These are phyloP conservation scores for Candida frijolesensis DNA, from an alignment of 1,139 yeast species.

Conservation along the genomic window DNA sequence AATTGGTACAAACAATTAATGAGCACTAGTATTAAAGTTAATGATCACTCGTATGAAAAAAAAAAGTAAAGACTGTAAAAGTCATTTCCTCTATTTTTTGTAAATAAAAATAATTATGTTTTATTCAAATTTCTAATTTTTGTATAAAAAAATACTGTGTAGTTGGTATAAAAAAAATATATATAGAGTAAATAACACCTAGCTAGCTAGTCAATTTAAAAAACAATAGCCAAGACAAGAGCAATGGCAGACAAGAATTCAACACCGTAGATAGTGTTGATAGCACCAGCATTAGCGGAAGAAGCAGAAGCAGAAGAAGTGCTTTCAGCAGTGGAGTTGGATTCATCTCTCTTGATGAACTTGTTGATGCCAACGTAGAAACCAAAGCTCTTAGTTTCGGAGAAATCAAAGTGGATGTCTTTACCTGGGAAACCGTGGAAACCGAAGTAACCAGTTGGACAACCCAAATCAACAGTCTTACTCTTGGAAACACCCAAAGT, in stretches of 20 bases:
- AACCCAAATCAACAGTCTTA: conserved; percentile 8
- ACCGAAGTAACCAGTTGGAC: conserved; percentile 9
- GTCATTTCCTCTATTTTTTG: no score
- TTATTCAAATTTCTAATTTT: no score
- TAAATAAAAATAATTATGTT: no score
- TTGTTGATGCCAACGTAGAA: conserved; percentile 2
- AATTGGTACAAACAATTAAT: no score
- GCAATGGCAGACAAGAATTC: conserved; percentile 4
- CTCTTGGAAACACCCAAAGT: conserved; percentile 7
- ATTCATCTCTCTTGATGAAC: conserved; percentile 1
- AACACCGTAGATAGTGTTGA: conserved; percentile 6
- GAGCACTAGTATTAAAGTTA: no score
- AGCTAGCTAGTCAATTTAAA: neutral
- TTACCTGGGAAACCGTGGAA: conserved; percentile 7
- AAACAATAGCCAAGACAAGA: conserved; percentile 3
- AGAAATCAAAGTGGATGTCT: neutral
- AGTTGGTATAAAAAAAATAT: no score
- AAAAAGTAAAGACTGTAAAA: no score
- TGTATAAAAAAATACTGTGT: neutral
- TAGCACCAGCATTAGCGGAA: conserved; percentile 1
- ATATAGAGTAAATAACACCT: no score
- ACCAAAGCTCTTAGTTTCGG: neutral
- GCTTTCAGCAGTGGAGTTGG: neutral
- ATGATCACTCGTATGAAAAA: no score
- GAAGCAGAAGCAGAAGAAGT: neutral